These are phyloP conservation scores for Mortierella sp. DNA, from an alignment of 371 early-diverging fungal genomes.

Conservation along the genomic window DNA sequence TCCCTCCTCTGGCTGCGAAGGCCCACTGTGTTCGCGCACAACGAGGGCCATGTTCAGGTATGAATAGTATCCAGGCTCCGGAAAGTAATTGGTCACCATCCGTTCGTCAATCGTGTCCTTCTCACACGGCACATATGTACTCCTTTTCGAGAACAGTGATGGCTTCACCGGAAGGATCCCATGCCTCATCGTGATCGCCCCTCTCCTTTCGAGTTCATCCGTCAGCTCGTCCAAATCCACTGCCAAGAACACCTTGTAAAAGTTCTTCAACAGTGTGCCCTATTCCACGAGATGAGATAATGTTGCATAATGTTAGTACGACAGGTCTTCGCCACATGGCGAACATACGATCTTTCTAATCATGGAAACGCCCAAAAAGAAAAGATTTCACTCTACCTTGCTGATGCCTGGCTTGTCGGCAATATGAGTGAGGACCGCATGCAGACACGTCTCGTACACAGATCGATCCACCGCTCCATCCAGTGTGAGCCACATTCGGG, in stretches of 20 bases:
- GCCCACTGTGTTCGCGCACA: not conserved
- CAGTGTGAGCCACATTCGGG: conserved; percentile 45
- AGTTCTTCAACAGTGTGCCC: conserved; percentile 17
- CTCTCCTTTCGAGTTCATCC: conserved; percentile 34
- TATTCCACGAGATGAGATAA: too few relatives aligned
- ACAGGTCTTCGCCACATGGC: too few relatives aligned
- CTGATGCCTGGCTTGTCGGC: conserved; percentile 37
- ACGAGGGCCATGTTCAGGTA: conserved; percentile 34
- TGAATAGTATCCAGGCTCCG: conserved; percentile 27
- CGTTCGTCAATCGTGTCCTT: conserved; percentile 37
- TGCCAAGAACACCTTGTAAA: conserved; percentile 27
- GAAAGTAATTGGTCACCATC: conserved; percentile 37
- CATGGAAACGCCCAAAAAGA: not conserved
- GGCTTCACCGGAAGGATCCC: conserved; percentile 19
- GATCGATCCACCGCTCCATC: conserved; percentile 19
- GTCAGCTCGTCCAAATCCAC: conserved; percentile 43
- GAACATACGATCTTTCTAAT: not conserved
- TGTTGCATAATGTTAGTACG: not conserved
- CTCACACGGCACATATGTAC: conserved; percentile 18
- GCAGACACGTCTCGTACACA: conserved; percentile 34
- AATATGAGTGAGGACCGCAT: conserved; percentile 36
- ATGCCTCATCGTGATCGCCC: conserved; percentile 11
- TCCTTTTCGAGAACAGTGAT: conserved; percentile 31
- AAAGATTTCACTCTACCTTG: conserved; percentile 6
- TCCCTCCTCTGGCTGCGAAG: not conserved